Evolutionary conservation across 208 protist species (phyloP).

Genomic region (Porcisia deanei): DNA sequence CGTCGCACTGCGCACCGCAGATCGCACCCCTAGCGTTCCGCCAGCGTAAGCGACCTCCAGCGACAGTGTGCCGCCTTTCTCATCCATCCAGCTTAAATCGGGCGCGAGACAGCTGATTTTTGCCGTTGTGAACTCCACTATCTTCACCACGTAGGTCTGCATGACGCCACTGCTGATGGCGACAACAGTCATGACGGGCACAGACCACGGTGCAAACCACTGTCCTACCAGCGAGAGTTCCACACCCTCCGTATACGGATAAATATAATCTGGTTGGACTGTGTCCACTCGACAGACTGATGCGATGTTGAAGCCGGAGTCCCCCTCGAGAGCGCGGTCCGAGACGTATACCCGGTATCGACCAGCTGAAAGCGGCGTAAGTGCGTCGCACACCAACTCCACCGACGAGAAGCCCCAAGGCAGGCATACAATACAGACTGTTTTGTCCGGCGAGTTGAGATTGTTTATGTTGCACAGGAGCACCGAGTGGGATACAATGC

Average conservation of each 20-base stretch:
- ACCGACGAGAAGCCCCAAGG: conserved; percentile 22
- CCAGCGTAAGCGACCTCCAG: conserved; percentile 10
- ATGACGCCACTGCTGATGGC: not conserved
- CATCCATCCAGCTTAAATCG: conserved; percentile 24
- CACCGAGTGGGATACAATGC: conserved; percentile 23
- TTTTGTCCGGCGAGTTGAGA: conserved; percentile 14
- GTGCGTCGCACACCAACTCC: conserved; percentile 27
- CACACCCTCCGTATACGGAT: conserved; percentile 33
- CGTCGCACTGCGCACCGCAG: not conserved
- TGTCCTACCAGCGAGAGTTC: conserved; percentile 18
- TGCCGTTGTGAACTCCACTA: not conserved
- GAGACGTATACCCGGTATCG: conserved; percentile 32
- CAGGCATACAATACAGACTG: conserved; percentile 29
- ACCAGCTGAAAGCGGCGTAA: conserved; percentile 10
- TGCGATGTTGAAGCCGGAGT: conserved; percentile 22
- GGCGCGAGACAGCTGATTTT: conserved; percentile 8
- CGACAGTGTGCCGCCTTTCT: conserved; percentile 5
- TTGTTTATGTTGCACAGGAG: conserved; percentile 28
- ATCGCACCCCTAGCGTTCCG: not conserved
- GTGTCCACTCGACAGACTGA: conserved; percentile 10
- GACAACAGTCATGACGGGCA: conserved; percentile 10
- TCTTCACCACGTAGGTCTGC: conserved; percentile 2
- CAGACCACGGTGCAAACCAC: conserved; percentile 11
- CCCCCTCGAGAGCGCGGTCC: conserved; percentile 23
- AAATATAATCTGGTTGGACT: conserved; percentile 20